Percentiles rank a stretch among this genome's conserved stretches.
Conservation (phyloP, 208 protist genomes). For the Crithidia fasciculata region DNA sequence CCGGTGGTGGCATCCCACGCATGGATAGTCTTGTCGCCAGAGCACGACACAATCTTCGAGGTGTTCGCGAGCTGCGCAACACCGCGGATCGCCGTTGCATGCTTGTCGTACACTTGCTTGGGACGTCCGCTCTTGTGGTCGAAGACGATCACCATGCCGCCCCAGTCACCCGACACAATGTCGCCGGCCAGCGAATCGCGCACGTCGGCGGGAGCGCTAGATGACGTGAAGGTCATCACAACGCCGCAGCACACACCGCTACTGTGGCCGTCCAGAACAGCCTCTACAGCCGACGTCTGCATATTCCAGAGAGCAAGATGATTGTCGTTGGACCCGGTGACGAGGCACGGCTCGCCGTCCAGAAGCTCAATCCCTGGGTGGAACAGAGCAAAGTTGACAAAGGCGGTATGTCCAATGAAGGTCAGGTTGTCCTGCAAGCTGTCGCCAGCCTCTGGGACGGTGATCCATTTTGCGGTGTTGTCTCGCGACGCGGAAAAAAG, state of each 20-base stretch:
- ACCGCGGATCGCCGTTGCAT: constrained; percentile 66
- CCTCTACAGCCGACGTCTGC: constrained; percentile 50
- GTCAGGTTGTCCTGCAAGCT: constrained; percentile 22
- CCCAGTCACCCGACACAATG: constrained; percentile 84
- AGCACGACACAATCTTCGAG: constrained; percentile 54
- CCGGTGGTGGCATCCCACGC: constrained; percentile 68
- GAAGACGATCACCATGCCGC: constrained; percentile 65
- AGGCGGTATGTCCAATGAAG: constrained; percentile 71
- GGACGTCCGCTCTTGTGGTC: constrained; percentile 52
- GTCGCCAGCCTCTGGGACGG: constrained; percentile 22
- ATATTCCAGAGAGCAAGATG: constrained; percentile 75
- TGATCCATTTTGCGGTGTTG: constrained; percentile 48
- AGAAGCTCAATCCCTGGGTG: constrained; percentile 54
- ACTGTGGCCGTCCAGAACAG: constrained; percentile 70
- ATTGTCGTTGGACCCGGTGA: constrained; percentile 81
- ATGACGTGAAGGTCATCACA: constrained; percentile 27
- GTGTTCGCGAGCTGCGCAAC: constrained; percentile 66
- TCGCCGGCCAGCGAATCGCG: constrained; percentile 38
- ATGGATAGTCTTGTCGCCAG: constrained; percentile 85
- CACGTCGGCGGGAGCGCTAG: constrained; percentile 9
- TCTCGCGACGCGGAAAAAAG: constrained; percentile 69
- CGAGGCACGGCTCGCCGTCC: constrained; percentile 42
- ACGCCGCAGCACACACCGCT: constrained; percentile 66
- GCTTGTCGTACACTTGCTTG: constrained; percentile 59
- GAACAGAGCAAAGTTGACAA: constrained; percentile 82